Evolutionary conservation across 164 flowering plant species (phyloP).

Genomic region (Magnolia changhungtana): DNA sequence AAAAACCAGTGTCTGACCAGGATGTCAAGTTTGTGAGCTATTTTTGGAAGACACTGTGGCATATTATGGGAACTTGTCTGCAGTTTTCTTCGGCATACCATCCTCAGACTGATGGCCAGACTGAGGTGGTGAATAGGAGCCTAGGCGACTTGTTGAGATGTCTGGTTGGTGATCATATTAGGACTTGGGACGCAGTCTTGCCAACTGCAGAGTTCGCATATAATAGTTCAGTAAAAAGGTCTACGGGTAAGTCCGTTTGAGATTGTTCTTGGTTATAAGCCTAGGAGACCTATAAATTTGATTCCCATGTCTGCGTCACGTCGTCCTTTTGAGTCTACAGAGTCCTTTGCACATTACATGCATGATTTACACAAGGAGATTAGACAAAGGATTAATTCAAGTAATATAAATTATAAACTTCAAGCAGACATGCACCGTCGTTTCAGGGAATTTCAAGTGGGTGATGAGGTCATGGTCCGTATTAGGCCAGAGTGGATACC

Average conservation of each 20-base stretch:
- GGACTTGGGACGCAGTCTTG: background rate
- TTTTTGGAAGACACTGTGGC: background rate
- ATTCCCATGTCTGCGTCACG: no score
- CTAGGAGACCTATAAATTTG: no score
- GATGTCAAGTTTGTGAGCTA: background rate
- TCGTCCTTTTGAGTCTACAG: no score
- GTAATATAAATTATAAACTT: background rate
- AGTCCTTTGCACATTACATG: no score
- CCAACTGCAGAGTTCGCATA: background rate
- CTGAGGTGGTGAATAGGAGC: background rate
- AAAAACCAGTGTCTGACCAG: background rate
- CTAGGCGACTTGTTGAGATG: background rate
- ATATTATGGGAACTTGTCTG: background rate
- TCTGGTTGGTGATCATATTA: background rate
- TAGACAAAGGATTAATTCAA: background rate
- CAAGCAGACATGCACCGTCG: background rate
- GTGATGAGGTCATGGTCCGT: background rate
- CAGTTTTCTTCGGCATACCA: background rate
- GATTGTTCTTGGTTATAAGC: background rate
- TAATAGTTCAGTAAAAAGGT: background rate
- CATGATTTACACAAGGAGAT: no score
- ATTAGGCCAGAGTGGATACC: background rate
- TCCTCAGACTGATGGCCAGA: constrained; percentile 1
- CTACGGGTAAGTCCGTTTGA: background rate
- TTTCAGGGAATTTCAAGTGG: background rate